A percentile compares a stretch with the other conserved stretches of the same genome.
Conservation (phyloP, 306 rosid genomes). For the Fragaria nilgerrensis region DNA sequence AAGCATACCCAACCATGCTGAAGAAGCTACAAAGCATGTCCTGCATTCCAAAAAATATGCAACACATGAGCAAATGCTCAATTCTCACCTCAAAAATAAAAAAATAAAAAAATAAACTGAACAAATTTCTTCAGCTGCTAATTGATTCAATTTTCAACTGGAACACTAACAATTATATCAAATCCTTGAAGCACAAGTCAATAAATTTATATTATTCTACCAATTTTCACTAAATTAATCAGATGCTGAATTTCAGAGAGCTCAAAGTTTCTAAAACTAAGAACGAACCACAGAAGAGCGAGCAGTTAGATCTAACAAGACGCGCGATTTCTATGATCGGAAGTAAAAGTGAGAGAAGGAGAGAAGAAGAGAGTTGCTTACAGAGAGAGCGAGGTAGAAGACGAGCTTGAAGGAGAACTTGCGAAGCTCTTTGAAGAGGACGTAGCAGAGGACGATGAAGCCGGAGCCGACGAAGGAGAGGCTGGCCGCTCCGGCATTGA, state of each 20-base stretch:
- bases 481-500: conserved; percentile 78
- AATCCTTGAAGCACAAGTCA: neutral
- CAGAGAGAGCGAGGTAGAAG: conserved; percentile 93
- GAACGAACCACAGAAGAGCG: neutral
- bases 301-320: conserved; percentile 24
- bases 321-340: neutral
- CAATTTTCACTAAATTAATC: too few relatives aligned
- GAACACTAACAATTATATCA: neutral
- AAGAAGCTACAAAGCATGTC: conserved; percentile 99
- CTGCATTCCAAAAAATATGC: conserved; percentile 47
- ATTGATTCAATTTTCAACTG: neutral
- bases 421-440: conserved; percentile 98
- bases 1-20: conserved; percentile 84
- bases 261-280: neutral
- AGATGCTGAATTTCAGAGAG: neutral
- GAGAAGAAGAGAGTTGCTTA: conserved; percentile 32
- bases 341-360: conserved; percentile 5
- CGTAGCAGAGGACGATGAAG: conserved; percentile 91
- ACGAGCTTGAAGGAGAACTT: conserved; percentile 99
- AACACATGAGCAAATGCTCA: conserved; percentile 29
- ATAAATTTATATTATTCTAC: neutral
- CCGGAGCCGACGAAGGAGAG: conserved; percentile 83
- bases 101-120: neutral
- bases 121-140: neutral
- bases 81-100: neutral